Base-by-base conservation (phyloP, 225 moss, liverwort and hornwort genomes). In the Antitrichia curtipendula region DNA sequence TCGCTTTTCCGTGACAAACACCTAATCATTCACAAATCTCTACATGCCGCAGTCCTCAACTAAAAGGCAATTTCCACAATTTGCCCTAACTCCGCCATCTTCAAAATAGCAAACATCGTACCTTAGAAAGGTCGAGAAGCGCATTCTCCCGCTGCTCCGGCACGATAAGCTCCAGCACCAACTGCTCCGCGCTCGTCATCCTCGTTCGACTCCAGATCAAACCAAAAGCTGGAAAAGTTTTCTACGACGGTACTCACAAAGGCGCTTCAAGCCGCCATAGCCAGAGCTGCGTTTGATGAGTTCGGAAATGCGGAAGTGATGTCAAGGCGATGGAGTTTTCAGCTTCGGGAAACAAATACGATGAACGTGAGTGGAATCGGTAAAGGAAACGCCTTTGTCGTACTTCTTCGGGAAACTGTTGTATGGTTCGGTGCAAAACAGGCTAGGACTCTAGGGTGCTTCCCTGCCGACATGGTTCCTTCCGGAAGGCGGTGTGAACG, bases 61-160 rank as follows among this genome's bases (percentile, higher is more conserved):
- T 54, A 41, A 43, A 63, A 63, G 31, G 8, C 40, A 82, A 41
- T 69, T 82, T 40, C 57, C 79, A 49, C 29, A 50, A 72, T 66
- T 69, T 81, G 81, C 85, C 91, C 89, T 91, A 87, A 76, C 40
- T 56, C 45, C 32, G 28, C 19, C 62, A 76, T 53, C 57, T 74
- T 78, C 62, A 63, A 45, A 69, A 53, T 2, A 36, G 62, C 23
- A 49, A 24, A 63, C 81, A 62, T 25, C 41, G 31, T 84, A 98
- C 97, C 96, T 98, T 98, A 17, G 97, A 98, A 81, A 98, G 95
- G 88, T 98, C 98, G 65, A 98, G 95, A 71, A 98, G 93, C 43
- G 98, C 98, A 61, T 96, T 98, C 81, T 98, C 98, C 87, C 98
- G 92, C 91, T 98, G 98, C 94, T 96, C 96, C 54, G 98, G 98